Conservation (phyloP, 2,329 filamentous ascomycete genomes). For the Zarea fungicola region DNA sequence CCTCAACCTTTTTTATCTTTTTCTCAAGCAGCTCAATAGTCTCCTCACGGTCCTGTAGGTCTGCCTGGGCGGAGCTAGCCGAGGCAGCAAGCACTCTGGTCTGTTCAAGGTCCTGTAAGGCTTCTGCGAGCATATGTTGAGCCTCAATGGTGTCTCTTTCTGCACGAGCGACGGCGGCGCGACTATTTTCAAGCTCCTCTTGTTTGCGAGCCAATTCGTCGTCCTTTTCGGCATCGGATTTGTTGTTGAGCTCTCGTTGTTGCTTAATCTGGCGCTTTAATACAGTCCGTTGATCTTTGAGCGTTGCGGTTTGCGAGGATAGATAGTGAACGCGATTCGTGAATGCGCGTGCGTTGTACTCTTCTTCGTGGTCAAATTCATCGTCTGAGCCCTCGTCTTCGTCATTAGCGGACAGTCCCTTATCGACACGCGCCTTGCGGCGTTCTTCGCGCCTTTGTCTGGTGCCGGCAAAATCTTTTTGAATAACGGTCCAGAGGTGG, state of each 20-base stretch:
- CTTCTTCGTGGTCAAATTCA: conserved; percentile 49
- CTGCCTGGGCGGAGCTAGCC: conserved; percentile 20
- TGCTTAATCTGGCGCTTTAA: conserved; percentile 91
- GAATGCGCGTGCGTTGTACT: conserved; percentile 72
- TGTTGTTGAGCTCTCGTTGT: conserved; percentile 86
- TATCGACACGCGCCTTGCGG: conserved; percentile 47
- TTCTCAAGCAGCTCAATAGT: conserved; percentile 40
- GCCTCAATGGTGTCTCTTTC: conserved; percentile 34
- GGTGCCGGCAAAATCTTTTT: conserved; percentile 46
- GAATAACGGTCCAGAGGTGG: conserved; percentile 54
- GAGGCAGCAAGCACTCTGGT: conserved; percentile 23
- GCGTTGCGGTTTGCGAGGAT: conserved; percentile 66
- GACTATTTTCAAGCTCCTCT: conserved; percentile 48
- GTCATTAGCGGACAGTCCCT: conserved; percentile 53
- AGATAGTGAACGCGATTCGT: conserved; percentile 73
- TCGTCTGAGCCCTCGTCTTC: conserved; percentile 53
- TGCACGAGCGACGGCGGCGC: conserved; percentile 29
- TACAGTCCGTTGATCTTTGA: conserved; percentile 85
- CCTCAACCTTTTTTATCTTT: conserved; percentile 30
- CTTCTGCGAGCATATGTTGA: conserved; percentile 45
- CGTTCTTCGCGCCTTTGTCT: conserved; percentile 50
- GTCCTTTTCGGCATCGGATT: conserved; percentile 69
- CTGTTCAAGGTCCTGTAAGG: conserved; percentile 43
- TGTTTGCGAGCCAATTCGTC: conserved; percentile 55
- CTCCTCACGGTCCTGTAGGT: conserved; percentile 39